These are phyloP conservation scores for Xanthoconium separans DNA, from an alignment of 1,284 basidiomycete species.

Conservation along the genomic window DNA sequence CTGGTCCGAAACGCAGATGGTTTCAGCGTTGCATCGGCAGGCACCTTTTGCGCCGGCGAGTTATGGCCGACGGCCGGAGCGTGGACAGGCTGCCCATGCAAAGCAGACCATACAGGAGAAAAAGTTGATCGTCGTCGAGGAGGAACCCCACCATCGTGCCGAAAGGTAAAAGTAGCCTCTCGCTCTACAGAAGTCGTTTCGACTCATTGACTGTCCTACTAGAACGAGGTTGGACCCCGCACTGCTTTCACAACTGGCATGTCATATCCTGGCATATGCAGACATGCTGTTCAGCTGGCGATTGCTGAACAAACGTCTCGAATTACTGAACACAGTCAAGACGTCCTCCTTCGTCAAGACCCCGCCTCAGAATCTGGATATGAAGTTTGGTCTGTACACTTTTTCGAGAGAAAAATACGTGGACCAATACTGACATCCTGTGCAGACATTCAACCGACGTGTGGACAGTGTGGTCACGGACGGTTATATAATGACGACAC, in stretches of 20 bases:
- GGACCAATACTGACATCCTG: conserved; percentile 4
- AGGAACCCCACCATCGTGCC: conserved; percentile 18
- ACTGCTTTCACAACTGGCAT: conserved; percentile 46
- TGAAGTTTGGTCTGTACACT: conserved; percentile 37
- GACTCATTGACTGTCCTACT: not conserved
- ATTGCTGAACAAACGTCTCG: conserved; percentile 63
- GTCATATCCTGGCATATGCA: conserved; percentile 69
- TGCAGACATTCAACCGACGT: conserved; percentile 40
- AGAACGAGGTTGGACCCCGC: conserved; percentile 15
- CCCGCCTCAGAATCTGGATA: conserved; percentile 26
- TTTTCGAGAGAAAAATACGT: not conserved
- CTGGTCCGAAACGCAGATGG: conserved; percentile 48
- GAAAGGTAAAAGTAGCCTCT: conserved; percentile 6
- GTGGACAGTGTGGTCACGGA: conserved; percentile 37
- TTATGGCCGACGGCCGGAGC: conserved; percentile 37
- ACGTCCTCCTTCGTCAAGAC: conserved; percentile 28
- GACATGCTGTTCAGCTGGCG: conserved; percentile 74
- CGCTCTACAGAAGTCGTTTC: not conserved
- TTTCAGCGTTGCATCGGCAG: conserved; percentile 27
- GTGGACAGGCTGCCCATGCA: conserved; percentile 35
- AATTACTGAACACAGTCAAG: conserved; percentile 64
- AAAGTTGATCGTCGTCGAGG: conserved; percentile 35
- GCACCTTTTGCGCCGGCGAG: conserved; percentile 44
- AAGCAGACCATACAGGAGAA: conserved; percentile 34
- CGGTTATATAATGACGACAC: conserved; percentile 34